Evolutionary conservation across 2,329 filamentous ascomycete species (phyloP).

Genomic region (Cladosporium sp.): DNA sequence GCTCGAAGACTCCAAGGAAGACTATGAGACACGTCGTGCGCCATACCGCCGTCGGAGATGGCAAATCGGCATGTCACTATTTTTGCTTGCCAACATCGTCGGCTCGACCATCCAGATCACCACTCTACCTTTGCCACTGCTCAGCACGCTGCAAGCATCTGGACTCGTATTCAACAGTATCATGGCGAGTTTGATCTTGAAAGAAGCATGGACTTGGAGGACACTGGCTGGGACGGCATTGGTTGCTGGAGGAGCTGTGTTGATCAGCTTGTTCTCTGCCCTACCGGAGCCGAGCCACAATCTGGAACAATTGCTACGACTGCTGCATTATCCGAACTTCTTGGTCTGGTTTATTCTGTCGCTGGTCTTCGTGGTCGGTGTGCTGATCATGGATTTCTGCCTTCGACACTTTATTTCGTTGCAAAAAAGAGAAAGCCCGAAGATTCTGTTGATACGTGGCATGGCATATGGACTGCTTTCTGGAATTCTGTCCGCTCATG

Average conservation of each 20-base stretch:
- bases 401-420: constrained; percentile 34
- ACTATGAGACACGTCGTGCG: constrained; percentile 75
- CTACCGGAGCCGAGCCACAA: constrained; percentile 91
- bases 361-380: constrained; percentile 67
- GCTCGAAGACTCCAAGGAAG: constrained; percentile 89
- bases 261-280: constrained; percentile 92
- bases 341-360: constrained; percentile 87
- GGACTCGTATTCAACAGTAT: constrained; percentile 98
- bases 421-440: constrained; percentile 35
- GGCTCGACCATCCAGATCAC: constrained; percentile 98
- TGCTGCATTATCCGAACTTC: constrained; percentile 74
- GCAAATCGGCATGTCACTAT: constrained; percentile 97
- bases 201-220: constrained; percentile 90
- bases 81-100: constrained; percentile 88
- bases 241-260: constrained; percentile 80
- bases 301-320: constrained; percentile 73
- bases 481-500: constrained; percentile 91
- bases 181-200: constrained; percentile 88
- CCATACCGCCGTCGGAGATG: constrained; percentile 88
- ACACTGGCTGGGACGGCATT: constrained; percentile 88
- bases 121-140: constrained; percentile 85
- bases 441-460: constrained; percentile 68
- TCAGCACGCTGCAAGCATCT: constrained; percentile 92
- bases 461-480: constrained; percentile 84
- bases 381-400: constrained; percentile 61